These are phyloP conservation scores for Aspergillus glaucus DNA, from an alignment of 2,329 filamentous ascomycete genomes.

Conservation along the genomic window DNA sequence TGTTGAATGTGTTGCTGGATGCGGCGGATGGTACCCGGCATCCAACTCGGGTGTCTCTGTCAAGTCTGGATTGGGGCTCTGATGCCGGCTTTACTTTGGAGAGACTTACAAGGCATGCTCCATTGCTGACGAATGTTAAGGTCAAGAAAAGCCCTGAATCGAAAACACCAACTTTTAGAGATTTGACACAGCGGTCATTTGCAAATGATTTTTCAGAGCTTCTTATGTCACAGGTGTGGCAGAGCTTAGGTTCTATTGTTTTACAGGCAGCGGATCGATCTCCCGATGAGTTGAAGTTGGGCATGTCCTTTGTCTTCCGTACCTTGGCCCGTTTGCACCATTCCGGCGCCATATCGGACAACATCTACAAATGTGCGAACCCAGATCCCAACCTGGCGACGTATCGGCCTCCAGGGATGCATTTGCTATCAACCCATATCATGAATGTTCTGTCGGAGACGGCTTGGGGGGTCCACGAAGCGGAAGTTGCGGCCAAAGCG, in stretches of 20 bases:
- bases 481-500: constrained; percentile 31
- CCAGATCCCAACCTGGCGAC: constrained; percentile 21
- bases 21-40: constrained; percentile 22
- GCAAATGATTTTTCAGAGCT: constrained; percentile 15
- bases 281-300: constrained; percentile 26
- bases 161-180: constrained; percentile 10
- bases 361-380: constrained; percentile 36
- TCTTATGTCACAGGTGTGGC: constrained; percentile 34
- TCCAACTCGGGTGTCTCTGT: constrained; percentile 15
- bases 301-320: constrained; percentile 41
- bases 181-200: constrained; percentile 19
- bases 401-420: constrained; percentile 39
- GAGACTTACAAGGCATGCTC: constrained; percentile 1
- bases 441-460: constrained; percentile 44
- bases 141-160: not conserved
- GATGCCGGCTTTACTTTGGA: constrained; percentile 21
- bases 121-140: not conserved
- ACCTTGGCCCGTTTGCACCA: constrained; percentile 42
- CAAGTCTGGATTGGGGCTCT: constrained; percentile 23
- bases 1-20: constrained; percentile 36
- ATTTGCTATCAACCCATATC: constrained; percentile 40
- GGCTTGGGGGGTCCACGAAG: constrained; percentile 38
- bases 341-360: constrained; percentile 36
- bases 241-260: constrained; percentile 35
- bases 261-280: constrained; percentile 35